Percentiles rank a stretch among this genome's conserved stretches.
Conservation (phyloP, 192 early-diverging fungal genomes). For the Backusella australiensis region DNA sequence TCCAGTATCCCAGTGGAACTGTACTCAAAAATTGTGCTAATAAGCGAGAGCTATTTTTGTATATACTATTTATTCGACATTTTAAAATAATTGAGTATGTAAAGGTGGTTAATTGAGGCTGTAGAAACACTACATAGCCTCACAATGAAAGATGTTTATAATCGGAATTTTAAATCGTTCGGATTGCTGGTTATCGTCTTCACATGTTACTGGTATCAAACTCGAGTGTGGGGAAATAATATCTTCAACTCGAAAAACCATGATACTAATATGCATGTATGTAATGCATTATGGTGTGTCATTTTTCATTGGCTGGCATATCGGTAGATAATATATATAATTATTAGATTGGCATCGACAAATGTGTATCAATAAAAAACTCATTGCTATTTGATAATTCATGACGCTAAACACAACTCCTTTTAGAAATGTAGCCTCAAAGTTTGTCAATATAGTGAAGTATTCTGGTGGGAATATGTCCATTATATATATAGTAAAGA, state of each 20-base stretch:
- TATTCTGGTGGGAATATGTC: too few species aligned
- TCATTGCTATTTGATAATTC: neutral
- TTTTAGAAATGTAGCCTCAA: neutral
- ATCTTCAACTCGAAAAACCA: neutral
- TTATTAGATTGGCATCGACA: neutral
- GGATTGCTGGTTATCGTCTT: neutral
- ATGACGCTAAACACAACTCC: neutral
- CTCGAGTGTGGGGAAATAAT: neutral
- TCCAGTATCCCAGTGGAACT: too few species aligned
- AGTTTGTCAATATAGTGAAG: neutral
- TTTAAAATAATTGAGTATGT: too few species aligned
- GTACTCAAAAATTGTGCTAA: neutral
- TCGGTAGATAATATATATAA: neutral
- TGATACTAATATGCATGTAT: neutral
- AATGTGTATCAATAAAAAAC: neutral
- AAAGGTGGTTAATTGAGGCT: neutral
- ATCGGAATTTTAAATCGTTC: neutral
- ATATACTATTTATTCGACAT: neutral
- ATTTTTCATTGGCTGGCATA: neutral
- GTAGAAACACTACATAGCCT: neutral
- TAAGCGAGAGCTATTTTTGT: neutral
- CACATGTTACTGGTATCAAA: neutral
- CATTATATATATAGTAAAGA: too few species aligned
- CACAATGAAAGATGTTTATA: neutral
- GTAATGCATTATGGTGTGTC: neutral